Percentiles rank a stretch among this genome's conserved stretches.
phyloP scores from a whole-genome alignment of 2,329 filamentous ascomycete species.

The Fusarium guadeloupense region DNA sequence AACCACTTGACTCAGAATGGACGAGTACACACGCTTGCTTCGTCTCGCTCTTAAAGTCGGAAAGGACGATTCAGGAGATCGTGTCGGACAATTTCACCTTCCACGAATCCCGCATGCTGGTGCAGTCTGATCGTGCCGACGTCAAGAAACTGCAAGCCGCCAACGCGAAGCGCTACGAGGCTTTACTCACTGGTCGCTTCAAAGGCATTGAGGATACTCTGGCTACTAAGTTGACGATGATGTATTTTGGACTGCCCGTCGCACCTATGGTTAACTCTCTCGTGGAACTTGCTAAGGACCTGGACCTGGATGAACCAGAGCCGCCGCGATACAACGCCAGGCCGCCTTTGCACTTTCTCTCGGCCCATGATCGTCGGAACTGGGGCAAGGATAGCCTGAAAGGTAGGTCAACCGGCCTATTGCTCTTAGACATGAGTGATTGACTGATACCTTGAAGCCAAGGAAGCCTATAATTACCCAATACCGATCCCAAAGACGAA shows the following conservation, averaged over 20 bases:
- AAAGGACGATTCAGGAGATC: conserved; percentile 44
- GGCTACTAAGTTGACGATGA: conserved; percentile 55
- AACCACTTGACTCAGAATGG: conserved; percentile 37
- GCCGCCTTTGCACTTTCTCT: conserved; percentile 48
- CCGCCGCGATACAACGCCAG: conserved; percentile 24
- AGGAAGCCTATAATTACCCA: conserved; percentile 10
- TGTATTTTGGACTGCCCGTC: conserved; percentile 59
- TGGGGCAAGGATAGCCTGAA: conserved; percentile 41
- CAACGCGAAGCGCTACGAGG: conserved; percentile 44
- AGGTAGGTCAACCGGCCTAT: conserved; percentile 17
- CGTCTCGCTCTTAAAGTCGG: conserved; percentile 35
- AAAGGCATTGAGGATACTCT: conserved; percentile 42
- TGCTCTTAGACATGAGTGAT: rapidly evolving
- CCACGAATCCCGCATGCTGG: conserved; percentile 48
- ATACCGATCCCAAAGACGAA: conserved; percentile 1
- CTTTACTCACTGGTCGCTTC: conserved; percentile 47
- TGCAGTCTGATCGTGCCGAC: conserved; percentile 40
- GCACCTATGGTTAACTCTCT: conserved; percentile 47
- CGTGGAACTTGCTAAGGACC: conserved; percentile 39
- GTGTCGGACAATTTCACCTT: conserved; percentile 47
- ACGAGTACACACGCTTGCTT: conserved; percentile 46
- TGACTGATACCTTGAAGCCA: conserved; percentile 21
- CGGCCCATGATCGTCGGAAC: conserved; percentile 44
- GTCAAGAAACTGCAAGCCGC: conserved; percentile 47
- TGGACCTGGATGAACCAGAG: conserved; percentile 21